Evolutionary conservation across 2,329 filamentous ascomycete species (phyloP), one percentile per base, ranked within the genome.

Genomic region (Botrytis byssoidea): DNA sequence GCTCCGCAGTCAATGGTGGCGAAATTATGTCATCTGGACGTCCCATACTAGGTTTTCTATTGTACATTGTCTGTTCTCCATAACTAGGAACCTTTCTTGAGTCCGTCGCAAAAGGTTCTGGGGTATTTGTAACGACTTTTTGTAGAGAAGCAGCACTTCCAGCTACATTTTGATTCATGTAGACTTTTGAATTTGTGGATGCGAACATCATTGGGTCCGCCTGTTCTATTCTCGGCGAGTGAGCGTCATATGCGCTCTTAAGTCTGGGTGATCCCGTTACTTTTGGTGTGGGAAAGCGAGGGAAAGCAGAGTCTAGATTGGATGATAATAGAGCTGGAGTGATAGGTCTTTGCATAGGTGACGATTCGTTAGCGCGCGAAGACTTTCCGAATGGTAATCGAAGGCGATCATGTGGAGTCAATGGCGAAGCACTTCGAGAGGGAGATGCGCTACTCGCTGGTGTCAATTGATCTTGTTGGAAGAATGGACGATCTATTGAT

Each of bases 91-190:
- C 75, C 73, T 72, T 76, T 78, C 72, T 79, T 76, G 83, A 82
- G 75, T 79, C 82, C 46, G 85, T 81, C 76, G 90, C 88, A 77
- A 93, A 92, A 0, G 91, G 91, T 0, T 90, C 91, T 1, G 91
- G 89, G 1, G 88, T 86, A 78, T 93, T 91, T 14, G 84, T 86
- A 77, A 92, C 88, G 85, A 93, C 88, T 70, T 89, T 87, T 75
- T 88, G 86, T 77, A 92, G 79, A 42, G 93, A 78, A 70, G 81
- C 84, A 67, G 81, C 83, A 74, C 82, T 83, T 29, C 80, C 83
- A 76, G 82, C 81, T 2, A 79, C 79, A 48, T 81, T 81, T 40
- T 88, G 87, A 75, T 85, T 89, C 32, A 84, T 81, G 6, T 86
- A 18, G 20, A 16, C 3, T 7, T 32, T 32, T 20, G 18, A 5